A percentile compares a stretch with the other conserved stretches of the same genome.
Conservation (phyloP, 805 yeast genomes). For the Kazachstania bromeliacearum region DNA sequence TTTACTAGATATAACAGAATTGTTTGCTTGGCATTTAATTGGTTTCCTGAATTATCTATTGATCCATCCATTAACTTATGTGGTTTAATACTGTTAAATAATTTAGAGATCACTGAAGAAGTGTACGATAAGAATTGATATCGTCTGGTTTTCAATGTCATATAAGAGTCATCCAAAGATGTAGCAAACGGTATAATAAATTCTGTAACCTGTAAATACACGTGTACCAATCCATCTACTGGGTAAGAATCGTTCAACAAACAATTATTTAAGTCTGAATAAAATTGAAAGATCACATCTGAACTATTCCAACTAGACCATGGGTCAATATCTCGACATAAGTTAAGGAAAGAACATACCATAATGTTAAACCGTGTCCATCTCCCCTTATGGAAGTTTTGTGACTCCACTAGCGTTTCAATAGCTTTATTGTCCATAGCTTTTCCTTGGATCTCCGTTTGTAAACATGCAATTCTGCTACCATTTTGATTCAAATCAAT, state of each 20-base stretch:
- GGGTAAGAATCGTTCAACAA: constrained; percentile 35
- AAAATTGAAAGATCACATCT: constrained; percentile 37
- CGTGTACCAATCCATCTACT: constrained; percentile 19
- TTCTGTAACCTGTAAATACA: constrained; percentile 27
- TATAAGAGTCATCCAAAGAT: constrained; percentile 16
- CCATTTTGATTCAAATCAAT: constrained; percentile 27
- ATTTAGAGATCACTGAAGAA: constrained; percentile 45
- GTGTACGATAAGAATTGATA: constrained; percentile 36
- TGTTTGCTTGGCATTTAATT: too few relatives aligned
- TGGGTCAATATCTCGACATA: constrained; percentile 45
- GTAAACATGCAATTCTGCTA: constrained; percentile 29
- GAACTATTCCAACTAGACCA: constrained; percentile 40
- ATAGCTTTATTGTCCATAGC: constrained; percentile 8
- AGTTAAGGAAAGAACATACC: constrained; percentile 37
- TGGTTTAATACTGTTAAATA: constrained; percentile 54
- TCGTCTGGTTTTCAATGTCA: constrained; percentile 17
- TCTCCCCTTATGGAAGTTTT: constrained; percentile 10
- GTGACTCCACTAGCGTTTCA: constrained; percentile 14
- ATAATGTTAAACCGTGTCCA: constrained; percentile 37
- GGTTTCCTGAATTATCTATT: background rate
- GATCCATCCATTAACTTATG: constrained; percentile 2
- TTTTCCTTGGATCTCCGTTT: constrained; percentile 15
- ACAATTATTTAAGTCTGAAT: constrained; percentile 37
- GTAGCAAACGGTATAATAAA: constrained; percentile 26
- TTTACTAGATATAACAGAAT: constrained; percentile 46